Percentiles rank a stretch among this genome's conserved stretches.
phyloP scores from a whole-genome alignment of 1,139 yeast genomes.

The Taphrina pruni region DNA sequence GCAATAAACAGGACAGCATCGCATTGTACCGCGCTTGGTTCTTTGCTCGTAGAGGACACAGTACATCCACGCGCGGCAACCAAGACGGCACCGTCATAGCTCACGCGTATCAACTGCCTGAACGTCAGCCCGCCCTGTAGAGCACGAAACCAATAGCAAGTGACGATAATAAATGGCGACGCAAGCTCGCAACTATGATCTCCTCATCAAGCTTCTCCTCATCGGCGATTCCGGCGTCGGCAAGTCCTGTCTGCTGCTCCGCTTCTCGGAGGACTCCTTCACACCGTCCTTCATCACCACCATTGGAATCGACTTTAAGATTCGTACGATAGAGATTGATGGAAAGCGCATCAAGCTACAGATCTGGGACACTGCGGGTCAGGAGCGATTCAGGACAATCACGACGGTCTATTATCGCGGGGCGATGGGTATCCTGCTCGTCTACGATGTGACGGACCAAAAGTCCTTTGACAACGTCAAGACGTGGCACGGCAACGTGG shows the following conservation, averaged over 20 bases:
- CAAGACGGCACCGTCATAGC: no score
- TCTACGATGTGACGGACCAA: constrained; percentile 94
- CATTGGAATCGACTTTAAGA: constrained; percentile 96
- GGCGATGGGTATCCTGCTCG: constrained; percentile 96
- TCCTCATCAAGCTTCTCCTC: constrained; percentile 88
- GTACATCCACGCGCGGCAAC: no score
- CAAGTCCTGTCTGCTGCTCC: constrained; percentile 87
- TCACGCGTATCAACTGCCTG: not conserved
- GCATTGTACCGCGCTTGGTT: not conserved
- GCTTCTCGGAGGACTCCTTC: constrained; percentile 96
- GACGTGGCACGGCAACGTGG: constrained; percentile 93
- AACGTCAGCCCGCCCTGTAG: not conserved
- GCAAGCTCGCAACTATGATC: constrained; percentile 79
- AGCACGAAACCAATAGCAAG: no score
- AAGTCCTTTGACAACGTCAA: constrained; percentile 84
- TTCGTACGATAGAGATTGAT: constrained; percentile 91
- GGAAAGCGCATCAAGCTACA: constrained; percentile 92
- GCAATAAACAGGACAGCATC: no score
- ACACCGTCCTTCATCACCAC: constrained; percentile 96
- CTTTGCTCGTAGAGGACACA: not conserved
- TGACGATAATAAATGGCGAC: constrained; percentile 47
- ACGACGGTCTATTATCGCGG: constrained; percentile 98
- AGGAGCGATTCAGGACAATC: constrained; percentile 95
- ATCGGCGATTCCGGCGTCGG: constrained; percentile 99
- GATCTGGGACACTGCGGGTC: constrained; percentile 99